Conservation (phyloP, 768 basidiomycete genomes). For the Phlebiopsis gigantea region DNA sequence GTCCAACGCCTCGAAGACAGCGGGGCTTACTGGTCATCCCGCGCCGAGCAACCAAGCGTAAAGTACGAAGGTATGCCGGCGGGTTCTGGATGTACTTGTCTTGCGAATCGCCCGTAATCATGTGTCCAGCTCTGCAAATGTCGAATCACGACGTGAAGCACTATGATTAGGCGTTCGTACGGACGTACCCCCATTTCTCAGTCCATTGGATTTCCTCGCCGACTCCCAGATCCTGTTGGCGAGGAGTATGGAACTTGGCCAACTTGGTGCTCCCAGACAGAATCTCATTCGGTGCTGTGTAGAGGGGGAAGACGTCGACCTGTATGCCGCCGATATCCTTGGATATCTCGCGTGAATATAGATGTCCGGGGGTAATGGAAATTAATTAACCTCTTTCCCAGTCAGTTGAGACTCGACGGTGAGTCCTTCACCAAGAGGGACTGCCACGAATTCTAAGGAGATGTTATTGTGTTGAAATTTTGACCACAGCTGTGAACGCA, state of each 20-base stretch:
- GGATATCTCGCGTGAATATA: background rate
- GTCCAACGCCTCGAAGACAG: background rate
- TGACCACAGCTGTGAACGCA: background rate
- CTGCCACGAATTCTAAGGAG: conserved; percentile 22
- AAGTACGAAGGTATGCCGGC: background rate
- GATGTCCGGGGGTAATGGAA: background rate
- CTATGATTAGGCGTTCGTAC: background rate
- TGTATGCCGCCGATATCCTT: conserved; percentile 10
- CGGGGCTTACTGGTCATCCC: background rate
- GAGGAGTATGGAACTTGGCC: background rate
- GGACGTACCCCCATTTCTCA: background rate
- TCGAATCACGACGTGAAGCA: background rate
- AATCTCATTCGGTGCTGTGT: background rate
- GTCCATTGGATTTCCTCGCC: background rate
- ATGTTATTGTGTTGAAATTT: background rate
- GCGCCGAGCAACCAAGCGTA: background rate
- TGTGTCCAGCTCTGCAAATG: background rate
- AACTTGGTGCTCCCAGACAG: background rate
- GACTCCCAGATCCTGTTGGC: background rate
- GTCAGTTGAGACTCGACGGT: conserved; percentile 23
- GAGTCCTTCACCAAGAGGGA: conserved; percentile 20
- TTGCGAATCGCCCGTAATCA: background rate
- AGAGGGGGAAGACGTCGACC: conserved; percentile 6
- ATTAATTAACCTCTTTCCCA: conserved; percentile 16
- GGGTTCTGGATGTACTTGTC: background rate